Base-by-base conservation (phyloP, 2,329 filamentous ascomycete genomes). In the Phialocephala subalpina region DNA sequence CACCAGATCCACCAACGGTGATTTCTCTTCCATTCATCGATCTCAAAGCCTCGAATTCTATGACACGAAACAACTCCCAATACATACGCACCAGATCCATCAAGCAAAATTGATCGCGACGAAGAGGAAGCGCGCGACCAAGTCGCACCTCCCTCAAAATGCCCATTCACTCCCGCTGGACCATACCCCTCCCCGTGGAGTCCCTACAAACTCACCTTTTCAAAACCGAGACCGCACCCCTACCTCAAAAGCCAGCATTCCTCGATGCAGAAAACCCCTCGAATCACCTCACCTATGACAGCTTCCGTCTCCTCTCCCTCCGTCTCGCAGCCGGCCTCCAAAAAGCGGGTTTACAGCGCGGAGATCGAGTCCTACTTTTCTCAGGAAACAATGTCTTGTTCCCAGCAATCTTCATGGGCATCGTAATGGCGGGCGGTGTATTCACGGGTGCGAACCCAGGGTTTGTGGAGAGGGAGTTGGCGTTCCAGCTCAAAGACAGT, bases 401-500 rank as follows among this genome's bases (percentile, higher is more conserved):
- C 74, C 90, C 92, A 0, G 82, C 87, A 0, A 81, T 92, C 1
- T 87, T 94, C 62, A 82, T 93, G 77, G 92, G 92, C 18, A 83
- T 91, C 22, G 82, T 93, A 59, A 93, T 93, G 87, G 91, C 92
- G 0, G 91, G 91, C 3, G 91, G 91, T 1, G 81, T 95, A 62
- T 95, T 95, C 79, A 91, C 89, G 0, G 92, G 91, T 29, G 90
- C 90, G 1, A 93, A 93, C 67, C 90, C 91, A 0, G 83, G 82
- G 5, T 93, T 88, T 71, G 88, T 92, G 0, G 81, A 87, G 0
- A 82, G 91, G 22, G 92, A 96, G 77, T 78, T 97, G 55, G 90
- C 88, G 7, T 90, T 92, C 76, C 93, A 96, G 77, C 81, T 96
- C 40, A 82, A 86, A 58, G 91, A 95, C 76, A 90, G 89, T 63